Conservation (phyloP, 2,329 filamentous ascomycete species). For the Acephala macrosclerotiorum region DNA sequence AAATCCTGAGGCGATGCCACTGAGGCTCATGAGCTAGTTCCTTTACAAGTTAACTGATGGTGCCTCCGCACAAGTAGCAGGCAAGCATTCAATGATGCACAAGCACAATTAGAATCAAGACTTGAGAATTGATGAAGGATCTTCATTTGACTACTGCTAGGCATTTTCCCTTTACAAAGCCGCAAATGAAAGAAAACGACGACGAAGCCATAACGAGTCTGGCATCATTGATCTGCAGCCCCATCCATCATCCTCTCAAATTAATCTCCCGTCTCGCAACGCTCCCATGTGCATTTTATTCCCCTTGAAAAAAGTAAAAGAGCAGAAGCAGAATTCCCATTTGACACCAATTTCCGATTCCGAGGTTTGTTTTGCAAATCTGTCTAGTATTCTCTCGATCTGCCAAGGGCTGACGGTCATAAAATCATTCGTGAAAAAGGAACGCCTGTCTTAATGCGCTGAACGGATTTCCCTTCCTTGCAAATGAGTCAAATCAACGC, state of each 20-base stretch:
- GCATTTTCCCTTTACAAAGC: conserved; percentile 20
- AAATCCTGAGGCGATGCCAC: neutral
- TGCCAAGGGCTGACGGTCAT: neutral
- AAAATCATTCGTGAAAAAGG: conserved; percentile 13
- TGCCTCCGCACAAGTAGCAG: neutral
- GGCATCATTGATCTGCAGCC: conserved; percentile 17
- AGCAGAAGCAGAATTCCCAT: neutral
- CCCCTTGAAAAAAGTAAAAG: conserved; percentile 6
- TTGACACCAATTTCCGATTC: conserved; percentile 17
- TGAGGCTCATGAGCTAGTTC: neutral
- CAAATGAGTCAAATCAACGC: conserved; percentile 2
- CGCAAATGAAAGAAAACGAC: conserved; percentile 5
- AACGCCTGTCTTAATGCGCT: conserved; percentile 30
- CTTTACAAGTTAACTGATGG: no score
- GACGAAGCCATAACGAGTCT: conserved; percentile 13
- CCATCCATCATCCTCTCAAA: conserved; percentile 27
- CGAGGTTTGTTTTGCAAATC: conserved; percentile 28
- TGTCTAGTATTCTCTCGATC: conserved; percentile 26
- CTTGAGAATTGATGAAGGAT: conserved; percentile 14
- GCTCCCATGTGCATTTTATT: conserved; percentile 22
- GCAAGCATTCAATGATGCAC: neutral
- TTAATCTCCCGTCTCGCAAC: conserved; percentile 21
- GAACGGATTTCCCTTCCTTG: conserved; percentile 7
- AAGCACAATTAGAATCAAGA: neutral
- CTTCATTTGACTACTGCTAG: conserved; percentile 22